phyloP scores from a whole-genome alignment of 2,329 filamentous ascomycete species.

The Dothistroma pini region DNA sequence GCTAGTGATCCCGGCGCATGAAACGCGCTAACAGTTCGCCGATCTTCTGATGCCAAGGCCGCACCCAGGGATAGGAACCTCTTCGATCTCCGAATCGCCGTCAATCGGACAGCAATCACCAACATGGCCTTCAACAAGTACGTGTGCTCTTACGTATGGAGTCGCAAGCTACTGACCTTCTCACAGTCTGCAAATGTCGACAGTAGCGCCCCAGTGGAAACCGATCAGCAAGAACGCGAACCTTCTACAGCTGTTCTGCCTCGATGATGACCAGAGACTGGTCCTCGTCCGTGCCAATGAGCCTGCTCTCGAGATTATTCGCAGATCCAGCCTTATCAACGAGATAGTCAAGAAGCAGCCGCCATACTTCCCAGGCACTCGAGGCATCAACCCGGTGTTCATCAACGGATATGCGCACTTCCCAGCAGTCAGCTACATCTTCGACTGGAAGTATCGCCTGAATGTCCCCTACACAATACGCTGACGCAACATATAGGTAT shows the following conservation, averaged over 20 bases:
- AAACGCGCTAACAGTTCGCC: too few relatives aligned
- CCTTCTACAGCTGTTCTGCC: neutral
- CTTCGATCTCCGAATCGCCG: too few relatives aligned
- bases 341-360: neutral
- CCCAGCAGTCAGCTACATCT: neutral
- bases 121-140: too few relatives aligned
- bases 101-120: too few relatives aligned
- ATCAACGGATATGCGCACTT: neutral
- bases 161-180: too few relatives aligned
- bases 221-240: neutral
- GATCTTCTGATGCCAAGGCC: too few relatives aligned
- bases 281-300: neutral
- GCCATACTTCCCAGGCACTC: neutral
- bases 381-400: neutral
- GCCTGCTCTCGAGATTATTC: neutral
- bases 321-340: neutral
- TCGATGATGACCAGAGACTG: neutral
- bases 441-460: neutral
- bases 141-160: too few relatives aligned
- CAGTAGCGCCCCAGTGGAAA: neutral
- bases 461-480: neutral
- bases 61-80: too few relatives aligned
- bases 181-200: neutral
- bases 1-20: too few relatives aligned
- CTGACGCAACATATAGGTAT: neutral